phyloP scores from a whole-genome alignment of 208 protist genomes.

The Tritrichomonas foetus region DNA sequence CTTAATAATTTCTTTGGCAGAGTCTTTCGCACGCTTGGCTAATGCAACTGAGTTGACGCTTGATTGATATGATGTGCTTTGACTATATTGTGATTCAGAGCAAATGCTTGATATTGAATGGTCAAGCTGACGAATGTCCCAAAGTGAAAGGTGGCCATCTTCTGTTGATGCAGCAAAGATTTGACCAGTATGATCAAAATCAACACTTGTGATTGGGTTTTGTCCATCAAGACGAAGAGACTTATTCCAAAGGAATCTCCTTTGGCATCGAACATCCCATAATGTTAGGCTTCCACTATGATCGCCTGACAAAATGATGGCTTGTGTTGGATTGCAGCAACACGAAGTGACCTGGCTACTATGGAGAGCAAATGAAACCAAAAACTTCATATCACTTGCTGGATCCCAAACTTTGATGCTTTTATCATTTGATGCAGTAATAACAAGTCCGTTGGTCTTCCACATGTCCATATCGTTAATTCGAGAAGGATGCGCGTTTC shows the following conservation, averaged over 20 bases:
- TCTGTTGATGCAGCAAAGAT: background rate
- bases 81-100: no score
- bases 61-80: no score
- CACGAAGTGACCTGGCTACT: background rate
- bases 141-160: background rate
- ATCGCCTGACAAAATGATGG: background rate
- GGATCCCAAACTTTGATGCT: background rate
- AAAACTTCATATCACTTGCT: background rate
- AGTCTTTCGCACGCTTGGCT: no score
- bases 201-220: background rate
- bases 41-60: no score
- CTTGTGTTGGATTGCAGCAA: background rate
- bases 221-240: background rate
- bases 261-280: background rate
- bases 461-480: slow-evolving; percentile 19
- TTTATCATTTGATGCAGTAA: background rate
- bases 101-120: background rate
- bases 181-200: background rate
- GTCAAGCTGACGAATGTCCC: background rate
- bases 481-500: background rate
- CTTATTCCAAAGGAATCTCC: background rate
- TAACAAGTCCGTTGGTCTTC: background rate
- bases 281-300: background rate
- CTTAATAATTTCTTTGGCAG: no score
- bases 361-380: background rate